These are phyloP conservation scores for Delitschia confertaspora DNA, from an alignment of 495 filamentous ascomycete species.

Conservation along the genomic window DNA sequence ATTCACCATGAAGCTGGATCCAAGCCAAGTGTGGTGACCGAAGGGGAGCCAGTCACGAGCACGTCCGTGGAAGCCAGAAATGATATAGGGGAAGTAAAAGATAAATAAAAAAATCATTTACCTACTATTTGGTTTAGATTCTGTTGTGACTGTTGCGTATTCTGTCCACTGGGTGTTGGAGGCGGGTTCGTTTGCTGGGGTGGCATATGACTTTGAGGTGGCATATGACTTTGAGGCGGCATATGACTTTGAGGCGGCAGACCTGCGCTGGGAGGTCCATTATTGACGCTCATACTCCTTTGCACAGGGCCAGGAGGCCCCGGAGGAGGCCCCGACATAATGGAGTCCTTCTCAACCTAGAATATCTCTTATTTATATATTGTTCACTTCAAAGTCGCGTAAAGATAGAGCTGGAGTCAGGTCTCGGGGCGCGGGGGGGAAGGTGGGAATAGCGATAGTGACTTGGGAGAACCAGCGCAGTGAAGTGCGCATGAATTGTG, in stretches of 20 bases:
- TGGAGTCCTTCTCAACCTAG: slow-evolving; percentile 5
- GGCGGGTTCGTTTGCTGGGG: slow-evolving; percentile 27
- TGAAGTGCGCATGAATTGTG: no score
- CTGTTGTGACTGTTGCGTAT: slow-evolving; percentile 59
- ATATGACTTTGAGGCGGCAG: slow-evolving; percentile 48
- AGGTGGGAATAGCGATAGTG: no score
- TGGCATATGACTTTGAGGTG: slow-evolving; percentile 44
- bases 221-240: slow-evolving; percentile 40
- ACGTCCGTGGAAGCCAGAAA: no score
- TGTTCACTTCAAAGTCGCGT: no score
- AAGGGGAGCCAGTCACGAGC: no score
- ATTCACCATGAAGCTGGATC: no score
- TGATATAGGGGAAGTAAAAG: no score
- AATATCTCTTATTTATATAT: no score
- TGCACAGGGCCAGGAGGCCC: slow-evolving; percentile 16
- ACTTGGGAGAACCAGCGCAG: no score
- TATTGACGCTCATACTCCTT: slow-evolving; percentile 25
- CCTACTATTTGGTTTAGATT: slow-evolving; percentile 95
- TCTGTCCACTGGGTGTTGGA: slow-evolving; percentile 37
- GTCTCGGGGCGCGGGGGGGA: no score
- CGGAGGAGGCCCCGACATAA: slow-evolving; percentile 26
- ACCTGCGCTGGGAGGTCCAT: slow-evolving; percentile 38
- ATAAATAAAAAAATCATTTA: slow-evolving; percentile 21
- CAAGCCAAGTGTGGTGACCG: no score
- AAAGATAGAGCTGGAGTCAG: no score